Conservation (phyloP, 2,329 filamentous ascomycete genomes). For the Aureobasidium namibiae region DNA sequence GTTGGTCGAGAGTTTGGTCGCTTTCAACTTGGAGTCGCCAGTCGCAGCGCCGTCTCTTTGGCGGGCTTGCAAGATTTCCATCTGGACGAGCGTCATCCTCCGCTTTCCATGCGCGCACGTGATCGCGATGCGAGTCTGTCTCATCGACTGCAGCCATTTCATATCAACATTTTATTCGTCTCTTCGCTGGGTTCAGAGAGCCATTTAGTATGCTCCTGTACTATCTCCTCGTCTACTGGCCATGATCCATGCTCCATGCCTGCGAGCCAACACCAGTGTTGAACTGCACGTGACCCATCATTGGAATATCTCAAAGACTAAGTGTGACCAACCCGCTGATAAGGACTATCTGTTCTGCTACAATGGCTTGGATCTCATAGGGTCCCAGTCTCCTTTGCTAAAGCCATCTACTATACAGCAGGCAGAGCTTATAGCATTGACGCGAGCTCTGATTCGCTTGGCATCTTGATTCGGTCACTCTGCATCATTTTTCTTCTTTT, state of each 20-base stretch:
- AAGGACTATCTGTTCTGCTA: neutral
- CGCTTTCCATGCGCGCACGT: neutral
- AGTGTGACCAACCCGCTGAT: too few relatives aligned
- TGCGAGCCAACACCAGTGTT: neutral
- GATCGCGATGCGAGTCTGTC: neutral
- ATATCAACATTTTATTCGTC: neutral
- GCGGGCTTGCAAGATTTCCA: conserved; percentile 4
- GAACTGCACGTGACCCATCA: neutral
- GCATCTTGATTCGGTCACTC: neutral
- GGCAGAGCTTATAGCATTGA: neutral
- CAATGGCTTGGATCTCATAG: too few relatives aligned
- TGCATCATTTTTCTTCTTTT: neutral
- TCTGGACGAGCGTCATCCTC: conserved; percentile 5
- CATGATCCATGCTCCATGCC: neutral
- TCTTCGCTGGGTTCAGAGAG: too few relatives aligned
- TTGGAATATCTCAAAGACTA: too few relatives aligned
- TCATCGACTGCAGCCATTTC: neutral
- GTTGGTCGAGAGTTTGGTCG: neutral
- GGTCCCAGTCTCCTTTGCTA: neutral
- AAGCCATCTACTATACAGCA: neutral
- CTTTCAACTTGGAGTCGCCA: neutral
- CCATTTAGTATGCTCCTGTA: too few relatives aligned
- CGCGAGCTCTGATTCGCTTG: neutral
- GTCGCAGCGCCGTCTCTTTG: neutral
- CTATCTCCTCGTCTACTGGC: too few relatives aligned